A percentile compares a stretch with the other conserved stretches of the same genome.
Evolutionary conservation across 306 rosid species (phyloP).

Genomic region (Quercus dentata): DNA sequence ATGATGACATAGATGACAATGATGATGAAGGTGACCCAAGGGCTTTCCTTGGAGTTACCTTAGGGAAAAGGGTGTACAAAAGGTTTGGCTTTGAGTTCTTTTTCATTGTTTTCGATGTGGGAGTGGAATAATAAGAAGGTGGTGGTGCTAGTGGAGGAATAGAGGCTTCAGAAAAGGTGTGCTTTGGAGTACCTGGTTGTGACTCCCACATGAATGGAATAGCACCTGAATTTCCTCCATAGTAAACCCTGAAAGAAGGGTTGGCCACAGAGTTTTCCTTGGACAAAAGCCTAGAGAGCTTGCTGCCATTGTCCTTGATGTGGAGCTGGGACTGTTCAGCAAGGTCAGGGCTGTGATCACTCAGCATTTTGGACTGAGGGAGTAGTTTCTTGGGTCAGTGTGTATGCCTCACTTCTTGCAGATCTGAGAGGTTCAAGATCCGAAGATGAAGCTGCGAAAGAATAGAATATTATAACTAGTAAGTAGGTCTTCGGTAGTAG

Average conservation of each 20-base stretch:
- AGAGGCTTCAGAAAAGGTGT: slow-evolving; percentile 22
- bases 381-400: neutral
- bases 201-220: slow-evolving; percentile 64
- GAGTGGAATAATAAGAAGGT: slow-evolving; percentile 34
- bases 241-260: slow-evolving; percentile 49
- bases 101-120: neutral
- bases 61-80: slow-evolving; percentile 10
- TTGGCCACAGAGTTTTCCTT: slow-evolving; percentile 38
- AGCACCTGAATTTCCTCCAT: slow-evolving; percentile 44
- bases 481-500: neutral
- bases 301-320: slow-evolving; percentile 20
- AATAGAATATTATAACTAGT: neutral
- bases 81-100: slow-evolving; percentile 14
- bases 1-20: neutral
- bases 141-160: slow-evolving; percentile 58
- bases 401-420: neutral
- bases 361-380: slow-evolving; percentile 15
- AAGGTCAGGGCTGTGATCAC: neutral
- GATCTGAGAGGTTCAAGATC: slow-evolving; percentile 34
- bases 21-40: neutral
- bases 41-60: slow-evolving; percentile 11
- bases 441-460: slow-evolving; percentile 9
- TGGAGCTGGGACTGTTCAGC: slow-evolving; percentile 7
- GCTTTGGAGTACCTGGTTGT: slow-evolving; percentile 61
- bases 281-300: slow-evolving; percentile 27